Percentiles rank a stretch among this genome's conserved stretches.
Evolutionary conservation across 306 rosid species (phyloP).

Genomic region (Acacia melanoxylon): DNA sequence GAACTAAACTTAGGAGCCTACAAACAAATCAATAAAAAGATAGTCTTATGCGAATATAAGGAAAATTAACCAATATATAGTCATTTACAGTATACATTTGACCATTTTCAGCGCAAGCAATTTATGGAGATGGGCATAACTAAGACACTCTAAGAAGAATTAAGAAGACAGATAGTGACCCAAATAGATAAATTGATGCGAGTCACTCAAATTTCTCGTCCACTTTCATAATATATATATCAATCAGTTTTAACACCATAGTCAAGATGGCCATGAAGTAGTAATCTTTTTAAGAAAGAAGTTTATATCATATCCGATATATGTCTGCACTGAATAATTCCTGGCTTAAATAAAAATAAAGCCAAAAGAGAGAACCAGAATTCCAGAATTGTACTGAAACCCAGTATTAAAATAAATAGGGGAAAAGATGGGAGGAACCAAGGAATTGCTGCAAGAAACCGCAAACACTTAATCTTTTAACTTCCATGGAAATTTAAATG

Average conservation of each 20-base stretch:
- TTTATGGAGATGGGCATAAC: neutral
- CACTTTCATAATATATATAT: too few relatives aligned
- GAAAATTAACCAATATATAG: neutral
- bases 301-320: neutral
- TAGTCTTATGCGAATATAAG: neutral
- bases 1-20: slow-evolving; percentile 61
- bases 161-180: neutral
- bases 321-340: neutral
- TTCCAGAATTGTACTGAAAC: neutral
- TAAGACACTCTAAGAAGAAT: neutral
- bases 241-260: neutral
- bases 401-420: neutral
- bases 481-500: neutral
- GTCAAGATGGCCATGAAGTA: neutral
- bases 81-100: neutral
- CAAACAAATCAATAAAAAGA: neutral
- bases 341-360: neutral
- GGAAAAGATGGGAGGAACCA: neutral
- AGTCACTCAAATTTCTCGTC: too few relatives aligned
- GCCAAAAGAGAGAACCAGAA: neutral
- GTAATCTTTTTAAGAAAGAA: neutral
- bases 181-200: neutral
- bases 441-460: neutral
- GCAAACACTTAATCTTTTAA: neutral
- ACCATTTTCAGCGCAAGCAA: neutral